Evolutionary conservation across 228 moss, liverwort and hornwort species (phyloP).

Genomic region (Sphagnum fallax): DNA sequence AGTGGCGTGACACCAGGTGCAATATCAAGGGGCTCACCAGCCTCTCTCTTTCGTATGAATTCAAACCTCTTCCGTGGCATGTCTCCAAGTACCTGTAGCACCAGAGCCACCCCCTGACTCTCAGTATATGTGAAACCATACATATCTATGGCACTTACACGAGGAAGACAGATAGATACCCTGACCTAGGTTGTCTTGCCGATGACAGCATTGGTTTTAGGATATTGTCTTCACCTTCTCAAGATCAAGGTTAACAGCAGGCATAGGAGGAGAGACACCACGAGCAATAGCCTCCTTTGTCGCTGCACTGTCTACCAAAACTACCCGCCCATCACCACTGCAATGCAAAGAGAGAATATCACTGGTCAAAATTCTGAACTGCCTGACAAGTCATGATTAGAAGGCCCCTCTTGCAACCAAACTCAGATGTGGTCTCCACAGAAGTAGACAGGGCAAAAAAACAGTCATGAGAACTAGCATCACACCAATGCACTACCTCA

Average conservation of each 20-base stretch:
- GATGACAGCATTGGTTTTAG: background rate
- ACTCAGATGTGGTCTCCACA: no score
- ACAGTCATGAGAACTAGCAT: no score
- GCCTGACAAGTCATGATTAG: no score
- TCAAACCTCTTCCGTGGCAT: conserved; percentile 91
- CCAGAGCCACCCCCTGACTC: background rate
- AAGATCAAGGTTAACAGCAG: conserved; percentile 94
- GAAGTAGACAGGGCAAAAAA: no score
- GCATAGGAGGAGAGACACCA: conserved; percentile 73
- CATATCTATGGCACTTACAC: background rate
- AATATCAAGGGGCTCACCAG: conserved; percentile 67
- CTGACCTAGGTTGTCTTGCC: no score
- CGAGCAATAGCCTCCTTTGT: conserved; percentile 51
- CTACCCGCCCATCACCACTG: conserved; percentile 91
- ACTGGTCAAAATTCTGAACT: background rate
- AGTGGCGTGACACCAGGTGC: conserved; percentile 74
- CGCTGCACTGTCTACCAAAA: conserved; percentile 67
- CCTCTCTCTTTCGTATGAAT: conserved; percentile 51
- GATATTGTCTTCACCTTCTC: conserved; percentile 52
- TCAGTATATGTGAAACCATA: background rate
- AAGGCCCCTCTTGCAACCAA: no score
- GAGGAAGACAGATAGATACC: no score
- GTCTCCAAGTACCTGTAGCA: conserved; percentile 79
- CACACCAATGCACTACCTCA: no score
- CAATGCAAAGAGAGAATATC: conserved; percentile 1